Evolutionary conservation across 805 yeast species (phyloP), one percentile per base, ranked within the genome.

Genomic region (Saccharomycopsis oosterbeekiorum): DNA sequence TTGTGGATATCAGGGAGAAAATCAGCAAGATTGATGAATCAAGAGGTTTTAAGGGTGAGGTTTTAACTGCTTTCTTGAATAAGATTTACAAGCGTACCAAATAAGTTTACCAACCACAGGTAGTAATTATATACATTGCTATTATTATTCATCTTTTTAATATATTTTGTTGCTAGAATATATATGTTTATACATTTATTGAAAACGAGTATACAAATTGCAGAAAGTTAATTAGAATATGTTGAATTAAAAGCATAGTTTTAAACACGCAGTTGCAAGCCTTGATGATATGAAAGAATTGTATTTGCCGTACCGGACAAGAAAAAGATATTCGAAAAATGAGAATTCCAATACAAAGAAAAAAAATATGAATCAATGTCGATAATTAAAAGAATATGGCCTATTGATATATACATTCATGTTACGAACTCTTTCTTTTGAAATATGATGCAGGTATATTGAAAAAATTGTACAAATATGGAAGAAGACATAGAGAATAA

Each of bases 61-160:
- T 90, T n/a, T 79, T 94, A 68, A 81, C 89, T 36, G 84, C 84
- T 4, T 94, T 94, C 79, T 82, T 94, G 70, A 80, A 83, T 73
- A 94, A 94, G 77, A 88, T 94, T 69, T 94, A 94, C 84, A 92
- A 91, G 79, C 88, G 99, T 74, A 82, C 85, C 65, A 94, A 93
- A 78, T 93, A 83, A 67, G 42, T 53, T 41, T 12, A 11, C 3
- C 15, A 37, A 37, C 15, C 34, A 29, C 6, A 29, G 34, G 6
- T 29, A 29, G 6, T 29, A 29, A 29, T 29, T 29, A 29, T 29
- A 29, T 29, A 29, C 6, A 29, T 29, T 29, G 3, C 34, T 6
- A 29, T 29, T 29, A 29, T 29, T 29, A 47, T 47, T 47, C 53
- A 47, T 47, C 6, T 24, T 24, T 1, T 9, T 11, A 26, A 47